Evolutionary conservation across 345 rosid species (phyloP).

Genomic region (Euphorbia lathyris): DNA sequence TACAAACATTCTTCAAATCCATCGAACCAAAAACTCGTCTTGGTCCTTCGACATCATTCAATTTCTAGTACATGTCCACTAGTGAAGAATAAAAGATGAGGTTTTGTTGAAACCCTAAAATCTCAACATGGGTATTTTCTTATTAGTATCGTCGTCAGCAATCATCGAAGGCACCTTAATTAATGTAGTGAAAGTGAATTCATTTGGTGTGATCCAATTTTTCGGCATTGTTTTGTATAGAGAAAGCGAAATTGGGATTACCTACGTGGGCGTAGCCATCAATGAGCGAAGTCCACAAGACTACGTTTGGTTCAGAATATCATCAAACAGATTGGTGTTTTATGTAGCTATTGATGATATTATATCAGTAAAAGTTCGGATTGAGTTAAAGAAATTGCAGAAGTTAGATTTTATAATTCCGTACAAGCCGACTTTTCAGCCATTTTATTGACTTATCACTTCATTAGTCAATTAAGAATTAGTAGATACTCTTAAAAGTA

Average conservation of each 20-base stretch:
- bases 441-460: too few species aligned
- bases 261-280: conserved; percentile 43
- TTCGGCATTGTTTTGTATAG: conserved; percentile 40
- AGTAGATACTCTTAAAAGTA: too few species aligned
- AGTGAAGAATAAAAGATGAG: conserved; percentile 69
- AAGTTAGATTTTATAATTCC: too few species aligned
- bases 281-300: conserved; percentile 70
- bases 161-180: conserved; percentile 58
- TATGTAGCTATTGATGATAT: conserved; percentile 45
- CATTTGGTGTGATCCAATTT: conserved; percentile 48
- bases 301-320: conserved; percentile 68
- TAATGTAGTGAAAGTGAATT: conserved; percentile 55
- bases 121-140: conserved; percentile 44
- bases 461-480: too few species aligned
- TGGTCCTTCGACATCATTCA: too few species aligned
- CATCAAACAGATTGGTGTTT: conserved; percentile 47
- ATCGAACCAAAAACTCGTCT: too few species aligned
- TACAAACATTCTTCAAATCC: too few species aligned
- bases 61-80: conserved; percentile 82
- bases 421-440: too few species aligned
- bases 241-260: conserved; percentile 30
- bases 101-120: conserved; percentile 41
- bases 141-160: conserved; percentile 44
- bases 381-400: too few species aligned
- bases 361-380: too few species aligned